Evolutionary conservation across 495 filamentous ascomycete species (phyloP), one percentile per base, ranked within the genome.

Genomic region (Talaromyces adpressus): DNA sequence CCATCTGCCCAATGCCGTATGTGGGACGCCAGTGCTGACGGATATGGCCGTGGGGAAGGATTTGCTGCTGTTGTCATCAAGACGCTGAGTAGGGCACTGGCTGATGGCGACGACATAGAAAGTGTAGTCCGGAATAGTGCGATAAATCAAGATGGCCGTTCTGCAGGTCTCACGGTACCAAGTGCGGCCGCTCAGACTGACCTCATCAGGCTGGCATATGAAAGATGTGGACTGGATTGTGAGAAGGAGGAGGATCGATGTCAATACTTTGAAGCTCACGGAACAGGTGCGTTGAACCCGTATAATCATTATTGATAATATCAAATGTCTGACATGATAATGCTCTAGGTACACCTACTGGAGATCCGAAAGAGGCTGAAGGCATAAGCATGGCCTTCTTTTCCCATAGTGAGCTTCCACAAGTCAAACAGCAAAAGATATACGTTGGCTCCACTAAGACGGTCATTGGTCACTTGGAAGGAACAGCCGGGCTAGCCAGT

Each of bases 401-500:
- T 29, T 25, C 53, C 11, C 4, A 45, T 27, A 20, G 47, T 16
- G 27, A 41, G 7, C 20, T 2, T 2, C 12, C 30, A 18, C 1
- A 61, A n/a, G 11, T 16, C 9, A n/a, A 29, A 18, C 23, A 47
- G 63, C 12, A 66, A 66, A 57, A 57, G 16, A 20, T 82, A 25
- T 74, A 75, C 39, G 76, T 85, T 16, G 81, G 84, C 0, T 81
- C 78, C 0, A 73, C 83, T 29, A 85, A 84, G 63, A 81, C 82
- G 4, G 68, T 78, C 6, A 73, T 84, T 49, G 82, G 84, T 0
- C 86, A 87, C 61, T 71, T 69, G 6, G 84, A 85, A 63, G 85
- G 81, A 1, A 76, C 82, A 3, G 85, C 85, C 9, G 87, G 87
- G 3, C 56, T 89, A 36, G 87, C 88, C 25, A 70, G 69, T 0